A percentile compares a stretch with the other conserved stretches of the same genome.
phyloP scores from a whole-genome alignment of 2,329 filamentous ascomycete genomes.

The Colletotrichum eleusines region DNA sequence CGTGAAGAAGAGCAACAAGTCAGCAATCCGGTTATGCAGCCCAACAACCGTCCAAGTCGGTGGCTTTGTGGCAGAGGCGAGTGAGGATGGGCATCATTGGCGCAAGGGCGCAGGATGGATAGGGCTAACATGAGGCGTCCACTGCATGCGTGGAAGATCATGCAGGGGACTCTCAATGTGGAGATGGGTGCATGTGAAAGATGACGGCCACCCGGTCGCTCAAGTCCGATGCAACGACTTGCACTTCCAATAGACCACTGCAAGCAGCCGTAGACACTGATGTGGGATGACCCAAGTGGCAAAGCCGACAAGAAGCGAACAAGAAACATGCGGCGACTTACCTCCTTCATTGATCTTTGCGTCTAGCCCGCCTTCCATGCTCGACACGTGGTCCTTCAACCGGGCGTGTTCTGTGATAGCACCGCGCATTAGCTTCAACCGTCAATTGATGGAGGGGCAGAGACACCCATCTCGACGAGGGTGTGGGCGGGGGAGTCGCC shows the following conservation, averaged over 20 bases:
- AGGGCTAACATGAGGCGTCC: slow-evolving; percentile 48
- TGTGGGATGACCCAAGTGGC: slow-evolving; percentile 39
- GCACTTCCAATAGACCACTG: slow-evolving; percentile 41
- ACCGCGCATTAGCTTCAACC: slow-evolving; percentile 53
- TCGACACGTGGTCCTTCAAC: slow-evolving; percentile 87
- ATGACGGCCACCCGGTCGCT: slow-evolving; percentile 8
- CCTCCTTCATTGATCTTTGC: slow-evolving; percentile 94
- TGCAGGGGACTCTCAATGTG: slow-evolving; percentile 49
- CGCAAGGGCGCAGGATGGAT: slow-evolving; percentile 39
- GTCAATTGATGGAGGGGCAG: slow-evolving; percentile 30
- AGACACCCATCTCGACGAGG: slow-evolving; percentile 20
- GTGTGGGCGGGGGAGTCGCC: slow-evolving; percentile 37
- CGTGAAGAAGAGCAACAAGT: slow-evolving; percentile 28
- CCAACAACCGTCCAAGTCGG: slow-evolving; percentile 25
- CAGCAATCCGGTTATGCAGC: slow-evolving; percentile 42
- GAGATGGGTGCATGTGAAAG: slow-evolving; percentile 38
- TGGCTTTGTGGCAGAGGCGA: not conserved
- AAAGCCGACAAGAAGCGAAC: slow-evolving; percentile 47
- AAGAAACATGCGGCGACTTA: slow-evolving; percentile 60
- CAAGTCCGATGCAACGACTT: slow-evolving; percentile 16
- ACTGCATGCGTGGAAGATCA: slow-evolving; percentile 51
- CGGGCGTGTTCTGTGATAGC: slow-evolving; percentile 82
- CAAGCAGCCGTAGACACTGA: slow-evolving; percentile 47
- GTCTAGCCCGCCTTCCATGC: slow-evolving; percentile 91
- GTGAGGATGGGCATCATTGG: not conserved